A percentile compares a stretch with the other conserved stretches of the same genome.
phyloP scores from a whole-genome alignment of 169 alveolate species.

The Plasmodium vinckei region DNA sequence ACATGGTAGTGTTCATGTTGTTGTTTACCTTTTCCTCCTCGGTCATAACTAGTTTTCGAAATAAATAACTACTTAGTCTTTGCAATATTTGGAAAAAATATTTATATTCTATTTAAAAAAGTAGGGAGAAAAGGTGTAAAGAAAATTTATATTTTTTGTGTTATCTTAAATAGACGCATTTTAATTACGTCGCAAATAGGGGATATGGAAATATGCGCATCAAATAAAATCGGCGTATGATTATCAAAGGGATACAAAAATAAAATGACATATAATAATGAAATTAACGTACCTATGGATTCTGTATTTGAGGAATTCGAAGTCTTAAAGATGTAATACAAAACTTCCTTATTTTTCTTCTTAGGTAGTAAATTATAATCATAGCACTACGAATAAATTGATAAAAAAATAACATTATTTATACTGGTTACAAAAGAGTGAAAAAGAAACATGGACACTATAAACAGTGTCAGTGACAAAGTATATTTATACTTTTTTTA shows the following conservation, averaged over 20 bases:
- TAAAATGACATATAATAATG: not conserved
- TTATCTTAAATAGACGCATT: no score
- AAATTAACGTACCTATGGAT: constrained; percentile 27
- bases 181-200: not conserved
- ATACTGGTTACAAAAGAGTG: not conserved
- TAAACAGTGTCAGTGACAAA: no score
- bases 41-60: constrained; percentile 71
- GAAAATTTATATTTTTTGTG: no score
- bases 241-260: no score
- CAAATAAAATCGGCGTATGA: not conserved
- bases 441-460: not conserved
- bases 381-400: constrained; percentile 39
- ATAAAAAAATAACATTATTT: not conserved
- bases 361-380: constrained; percentile 64
- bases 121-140: no score
- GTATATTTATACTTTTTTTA: no score
- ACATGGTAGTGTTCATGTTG: no score
- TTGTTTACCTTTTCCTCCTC: constrained; percentile 57
- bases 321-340: constrained; percentile 42
- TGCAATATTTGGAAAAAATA: constrained; percentile 51
- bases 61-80: constrained; percentile 47
- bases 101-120: constrained; percentile 40
- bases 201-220: not conserved
- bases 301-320: constrained; percentile 25
- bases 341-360: constrained; percentile 27